Evolutionary conservation across 306 rosid species (phyloP).

Genomic region (Ceratonia siliqua): DNA sequence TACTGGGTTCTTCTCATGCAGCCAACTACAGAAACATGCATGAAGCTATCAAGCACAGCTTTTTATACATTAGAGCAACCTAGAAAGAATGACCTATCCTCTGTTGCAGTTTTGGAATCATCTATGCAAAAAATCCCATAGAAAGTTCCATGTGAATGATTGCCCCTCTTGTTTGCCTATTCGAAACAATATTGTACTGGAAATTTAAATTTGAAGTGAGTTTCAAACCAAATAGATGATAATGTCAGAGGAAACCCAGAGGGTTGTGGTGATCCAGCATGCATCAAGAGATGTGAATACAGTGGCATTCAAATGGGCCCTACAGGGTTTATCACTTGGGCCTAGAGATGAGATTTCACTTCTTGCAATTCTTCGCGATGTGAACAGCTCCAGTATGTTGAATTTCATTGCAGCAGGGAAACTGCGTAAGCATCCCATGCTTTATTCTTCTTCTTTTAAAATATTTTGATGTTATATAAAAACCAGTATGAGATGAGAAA

Average conservation of each 20-base stretch:
- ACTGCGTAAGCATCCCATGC: constrained; percentile 39
- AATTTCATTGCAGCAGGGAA: constrained; percentile 38
- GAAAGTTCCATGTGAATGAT: no score
- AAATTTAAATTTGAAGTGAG: neutral
- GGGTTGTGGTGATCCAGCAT: constrained; percentile 61
- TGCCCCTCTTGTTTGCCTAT: no score
- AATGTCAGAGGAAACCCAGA: constrained; percentile 36
- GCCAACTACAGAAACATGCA: no score
- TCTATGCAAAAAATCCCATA: no score
- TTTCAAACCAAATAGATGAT: neutral
- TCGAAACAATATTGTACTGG: neutral
- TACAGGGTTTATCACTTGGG: constrained; percentile 47
- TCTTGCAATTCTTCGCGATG: constrained; percentile 58
- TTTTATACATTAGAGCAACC: no score
- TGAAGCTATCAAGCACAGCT: no score
- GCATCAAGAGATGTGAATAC: constrained; percentile 54
- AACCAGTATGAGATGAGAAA: neutral
- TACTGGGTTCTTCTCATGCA: no score
- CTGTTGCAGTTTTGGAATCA: no score
- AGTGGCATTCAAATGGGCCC: constrained; percentile 47
- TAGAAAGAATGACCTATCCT: no score
- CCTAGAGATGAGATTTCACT: neutral
- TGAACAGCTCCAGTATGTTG: constrained; percentile 53
- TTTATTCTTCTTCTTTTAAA: neutral
- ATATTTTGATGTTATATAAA: neutral